These are phyloP conservation scores for Viridothelium virens DNA, from an alignment of 495 filamentous ascomycete species.

Conservation along the genomic window DNA sequence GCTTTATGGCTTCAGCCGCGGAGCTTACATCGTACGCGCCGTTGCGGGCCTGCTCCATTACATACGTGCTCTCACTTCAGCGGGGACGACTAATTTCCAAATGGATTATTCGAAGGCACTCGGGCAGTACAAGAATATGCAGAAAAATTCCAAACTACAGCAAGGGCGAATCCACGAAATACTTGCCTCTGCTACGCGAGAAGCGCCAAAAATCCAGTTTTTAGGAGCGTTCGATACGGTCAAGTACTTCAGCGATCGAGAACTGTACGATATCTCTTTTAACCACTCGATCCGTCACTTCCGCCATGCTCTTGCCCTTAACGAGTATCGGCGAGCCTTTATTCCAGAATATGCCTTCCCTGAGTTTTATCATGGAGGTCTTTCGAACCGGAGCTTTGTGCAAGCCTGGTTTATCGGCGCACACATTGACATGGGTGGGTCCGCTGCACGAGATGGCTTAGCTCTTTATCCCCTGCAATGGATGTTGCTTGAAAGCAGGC, in stretches of 20 bases:
- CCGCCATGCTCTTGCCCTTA: conserved; percentile 20
- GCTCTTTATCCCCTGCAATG: conserved; percentile 36
- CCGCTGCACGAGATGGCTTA: conserved; percentile 30
- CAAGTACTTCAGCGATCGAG: conserved; percentile 14
- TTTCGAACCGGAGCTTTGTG: conserved; percentile 17
- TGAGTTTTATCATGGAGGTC: conserved; percentile 14
- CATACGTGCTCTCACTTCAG: conserved; percentile 17
- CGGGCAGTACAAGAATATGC: conserved; percentile 20
- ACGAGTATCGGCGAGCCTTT: conserved; percentile 17
- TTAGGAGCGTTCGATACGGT: conserved; percentile 22
- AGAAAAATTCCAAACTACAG: conserved; percentile 17
- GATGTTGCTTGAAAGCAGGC: conserved; percentile 32
- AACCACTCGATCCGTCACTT: conserved; percentile 21
- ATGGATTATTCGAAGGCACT: conserved; percentile 12
- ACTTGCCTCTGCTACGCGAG: neutral
- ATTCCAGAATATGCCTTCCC: conserved; percentile 15
- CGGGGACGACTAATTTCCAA: conserved; percentile 16
- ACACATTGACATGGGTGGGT: conserved; percentile 20
- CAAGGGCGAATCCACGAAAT: conserved; percentile 3
- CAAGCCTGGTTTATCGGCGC: conserved; percentile 21
- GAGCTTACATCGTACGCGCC: conserved; percentile 20
- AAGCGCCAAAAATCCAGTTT: conserved; percentile 19
- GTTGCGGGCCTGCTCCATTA: conserved; percentile 21
- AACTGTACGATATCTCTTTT: conserved; percentile 19
- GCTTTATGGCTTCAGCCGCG: conserved; percentile 22